A percentile compares a stretch with the other conserved stretches of the same genome.
These are phyloP conservation scores for Neurospora discreta DNA, from an alignment of 495 filamentous ascomycete genomes.

Conservation along the genomic window DNA sequence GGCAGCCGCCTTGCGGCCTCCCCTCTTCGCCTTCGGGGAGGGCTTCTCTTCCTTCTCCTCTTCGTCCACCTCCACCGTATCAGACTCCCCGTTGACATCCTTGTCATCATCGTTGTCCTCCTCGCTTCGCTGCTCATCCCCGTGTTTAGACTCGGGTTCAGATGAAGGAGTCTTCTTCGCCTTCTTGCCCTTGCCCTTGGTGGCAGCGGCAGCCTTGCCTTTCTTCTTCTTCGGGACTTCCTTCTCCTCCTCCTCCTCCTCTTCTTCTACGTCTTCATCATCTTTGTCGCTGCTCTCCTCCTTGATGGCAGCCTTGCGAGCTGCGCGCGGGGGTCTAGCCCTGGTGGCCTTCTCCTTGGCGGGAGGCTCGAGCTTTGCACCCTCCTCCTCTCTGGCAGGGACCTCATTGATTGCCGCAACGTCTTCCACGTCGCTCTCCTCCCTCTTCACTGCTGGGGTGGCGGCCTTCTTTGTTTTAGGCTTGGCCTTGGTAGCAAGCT, in stretches of 20 bases:
- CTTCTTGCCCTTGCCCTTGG: conserved; percentile 7
- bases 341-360: conserved; percentile 18
- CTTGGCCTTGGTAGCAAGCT: conserved; percentile 22
- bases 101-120: conserved; percentile 5
- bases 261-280: conserved; percentile 11
- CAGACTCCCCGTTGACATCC: neutral
- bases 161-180: conserved; percentile 6
- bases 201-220: neutral
- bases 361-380: conserved; percentile 17
- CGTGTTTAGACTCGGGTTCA: conserved; percentile 10
- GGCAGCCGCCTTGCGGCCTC: conserved; percentile 16
- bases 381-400: conserved; percentile 9
- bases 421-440: conserved; percentile 21
- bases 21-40: conserved; percentile 14
- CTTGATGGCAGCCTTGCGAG: conserved; percentile 14
- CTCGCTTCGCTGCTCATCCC: conserved; percentile 11
- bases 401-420: conserved; percentile 7
- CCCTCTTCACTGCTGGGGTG: conserved; percentile 8
- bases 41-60: conserved; percentile 7
- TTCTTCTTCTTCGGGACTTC: conserved; percentile 1
- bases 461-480: conserved; percentile 20
- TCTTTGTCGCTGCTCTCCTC: conserved; percentile 16
- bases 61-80: conserved; percentile 4
- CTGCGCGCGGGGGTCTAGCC: conserved; percentile 3
- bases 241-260: neutral